A percentile compares a stretch with the other conserved stretches of the same genome.
Conservation (phyloP, 495 filamentous ascomycete genomes). For the Hypoxylon lienhwacheense region DNA sequence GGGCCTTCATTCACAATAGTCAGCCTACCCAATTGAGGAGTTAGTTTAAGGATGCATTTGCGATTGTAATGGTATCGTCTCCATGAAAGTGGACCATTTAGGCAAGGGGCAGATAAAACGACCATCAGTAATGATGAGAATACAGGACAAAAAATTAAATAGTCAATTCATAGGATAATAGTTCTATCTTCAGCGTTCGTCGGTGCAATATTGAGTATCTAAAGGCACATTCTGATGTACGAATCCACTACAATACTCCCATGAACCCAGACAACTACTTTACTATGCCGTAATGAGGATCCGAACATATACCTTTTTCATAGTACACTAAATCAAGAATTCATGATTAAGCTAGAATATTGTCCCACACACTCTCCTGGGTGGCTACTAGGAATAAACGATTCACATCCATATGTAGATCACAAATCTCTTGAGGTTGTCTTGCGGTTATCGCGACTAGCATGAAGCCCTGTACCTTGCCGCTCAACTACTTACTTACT, state of each 20-base stretch:
- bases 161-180: background rate
- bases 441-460: no score
- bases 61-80: background rate
- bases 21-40: background rate
- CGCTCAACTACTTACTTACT: background rate
- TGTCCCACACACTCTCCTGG: background rate
- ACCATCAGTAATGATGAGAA: background rate
- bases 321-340: no score
- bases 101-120: background rate
- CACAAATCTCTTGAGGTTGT: no score
- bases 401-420: constrained; percentile 7
- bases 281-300: no score
- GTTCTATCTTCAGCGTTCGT: background rate
- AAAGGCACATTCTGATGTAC: no score
- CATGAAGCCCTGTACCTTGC: no score
- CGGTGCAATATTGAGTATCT: background rate
- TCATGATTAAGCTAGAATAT: no score
- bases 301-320: no score
- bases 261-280: no score
- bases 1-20: background rate
- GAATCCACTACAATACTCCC: no score
- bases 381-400: background rate
- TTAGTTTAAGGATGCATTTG: background rate
- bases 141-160: constrained; percentile 11
- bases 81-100: background rate